Evolutionary conservation across 768 basidiomycete species (phyloP).

Genomic region (Pulveroboletus sp.): DNA sequence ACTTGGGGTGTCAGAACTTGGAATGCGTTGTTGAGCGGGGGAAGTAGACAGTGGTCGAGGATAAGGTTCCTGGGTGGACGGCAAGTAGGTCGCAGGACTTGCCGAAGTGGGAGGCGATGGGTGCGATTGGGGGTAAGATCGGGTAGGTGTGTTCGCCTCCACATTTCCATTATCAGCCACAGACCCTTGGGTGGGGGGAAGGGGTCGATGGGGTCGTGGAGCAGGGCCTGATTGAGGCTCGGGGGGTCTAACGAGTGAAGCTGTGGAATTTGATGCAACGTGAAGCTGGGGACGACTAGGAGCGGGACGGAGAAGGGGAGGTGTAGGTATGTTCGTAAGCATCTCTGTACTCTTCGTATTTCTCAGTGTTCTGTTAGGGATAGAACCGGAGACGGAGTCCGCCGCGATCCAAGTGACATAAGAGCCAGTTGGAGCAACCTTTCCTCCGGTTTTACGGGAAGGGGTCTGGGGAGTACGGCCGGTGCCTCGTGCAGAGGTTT

Average conservation of each 20-base stretch:
- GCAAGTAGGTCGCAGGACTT: slow-evolving; percentile 30
- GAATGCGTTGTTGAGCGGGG: slow-evolving; percentile 32
- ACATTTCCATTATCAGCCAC: slow-evolving; percentile 14
- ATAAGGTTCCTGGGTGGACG: slow-evolving; percentile 53
- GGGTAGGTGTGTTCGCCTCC: slow-evolving; percentile 16
- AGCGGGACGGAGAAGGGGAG: slow-evolving; percentile 24
- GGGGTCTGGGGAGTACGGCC: slow-evolving; percentile 15
- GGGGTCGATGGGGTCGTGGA: slow-evolving; percentile 26
- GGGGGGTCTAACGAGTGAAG: slow-evolving; percentile 12
- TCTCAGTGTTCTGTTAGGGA: slow-evolving; percentile 30
- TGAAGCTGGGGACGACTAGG: slow-evolving; percentile 30
- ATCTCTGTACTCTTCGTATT: slow-evolving; percentile 29
- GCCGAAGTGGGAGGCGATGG: slow-evolving; percentile 19
- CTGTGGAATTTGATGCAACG: slow-evolving; percentile 16
- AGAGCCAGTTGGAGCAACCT: slow-evolving; percentile 18
- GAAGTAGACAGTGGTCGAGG: slow-evolving; percentile 61
- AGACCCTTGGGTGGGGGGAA: slow-evolving; percentile 29
- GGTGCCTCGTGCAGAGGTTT: background rate
- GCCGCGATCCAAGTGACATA: slow-evolving; percentile 29
- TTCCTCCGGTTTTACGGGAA: slow-evolving; percentile 23
- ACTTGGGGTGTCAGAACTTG: slow-evolving; percentile 13
- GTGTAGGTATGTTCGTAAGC: slow-evolving; percentile 19
- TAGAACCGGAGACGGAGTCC: slow-evolving; percentile 31
- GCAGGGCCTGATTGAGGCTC: slow-evolving; percentile 17
- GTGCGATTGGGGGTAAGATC: slow-evolving; percentile 25